Percentiles rank a stretch among this genome's conserved stretches.
phyloP scores from a whole-genome alignment of 2,329 filamentous ascomycete species.

The Phialophora verrucosa region DNA sequence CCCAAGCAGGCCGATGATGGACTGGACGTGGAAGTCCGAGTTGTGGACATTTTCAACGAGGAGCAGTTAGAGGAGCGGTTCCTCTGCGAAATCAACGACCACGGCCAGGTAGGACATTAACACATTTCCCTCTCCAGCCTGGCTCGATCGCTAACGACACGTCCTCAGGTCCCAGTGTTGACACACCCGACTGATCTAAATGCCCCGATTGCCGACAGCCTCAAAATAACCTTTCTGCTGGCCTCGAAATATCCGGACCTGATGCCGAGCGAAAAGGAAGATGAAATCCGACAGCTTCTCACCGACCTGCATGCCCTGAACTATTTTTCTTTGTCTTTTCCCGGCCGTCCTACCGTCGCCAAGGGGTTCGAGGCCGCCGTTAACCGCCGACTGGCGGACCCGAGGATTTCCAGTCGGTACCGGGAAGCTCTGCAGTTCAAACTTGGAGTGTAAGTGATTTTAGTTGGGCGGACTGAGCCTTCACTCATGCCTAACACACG shows the following conservation, averaged over 20 bases:
- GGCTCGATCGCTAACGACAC: not conserved
- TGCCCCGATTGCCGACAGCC: not conserved
- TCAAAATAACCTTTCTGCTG: not conserved
- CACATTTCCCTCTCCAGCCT: not conserved
- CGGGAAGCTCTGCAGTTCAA: constrained; percentile 18
- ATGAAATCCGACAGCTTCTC: not conserved
- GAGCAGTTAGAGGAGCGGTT: constrained; percentile 16
- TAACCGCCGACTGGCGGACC: not conserved
- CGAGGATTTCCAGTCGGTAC: constrained; percentile 11
- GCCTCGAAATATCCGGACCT: not conserved
- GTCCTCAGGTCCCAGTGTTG: not conserved
- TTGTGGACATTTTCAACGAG: constrained; percentile 20
- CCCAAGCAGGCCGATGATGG: not conserved
- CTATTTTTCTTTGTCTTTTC: constrained; percentile 4
- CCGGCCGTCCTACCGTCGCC: not conserved
- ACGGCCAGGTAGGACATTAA: constrained; percentile 15
- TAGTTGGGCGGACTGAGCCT: too few species aligned
- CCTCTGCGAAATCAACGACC: constrained; percentile 17
- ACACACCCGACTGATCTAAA: not conserved
- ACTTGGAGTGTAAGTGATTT: constrained; percentile 9
- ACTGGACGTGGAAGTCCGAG: not conserved
- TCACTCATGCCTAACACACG: too few species aligned
- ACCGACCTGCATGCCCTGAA: constrained; percentile 4
- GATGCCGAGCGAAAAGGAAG: not conserved
- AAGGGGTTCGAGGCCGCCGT: not conserved